Percentiles rank a stretch among this genome's conserved stretches.
Evolutionary conservation across 1,284 basidiomycete species (phyloP).

Genomic region (Coniferiporia weirii): DNA sequence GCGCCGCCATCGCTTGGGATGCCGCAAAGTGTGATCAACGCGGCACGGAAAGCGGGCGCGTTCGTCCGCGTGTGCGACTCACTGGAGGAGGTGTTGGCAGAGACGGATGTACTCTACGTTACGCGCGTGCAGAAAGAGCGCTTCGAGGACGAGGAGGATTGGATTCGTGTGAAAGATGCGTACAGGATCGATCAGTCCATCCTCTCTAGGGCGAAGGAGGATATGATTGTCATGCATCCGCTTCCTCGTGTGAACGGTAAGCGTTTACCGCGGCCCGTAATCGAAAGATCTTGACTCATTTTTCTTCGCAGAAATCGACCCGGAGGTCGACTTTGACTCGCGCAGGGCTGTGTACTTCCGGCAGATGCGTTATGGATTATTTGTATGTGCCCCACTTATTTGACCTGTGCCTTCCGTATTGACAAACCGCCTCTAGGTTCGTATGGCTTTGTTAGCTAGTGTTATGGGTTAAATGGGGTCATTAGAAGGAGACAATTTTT

Average conservation of each 20-base stretch:
- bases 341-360: constrained; percentile 96
- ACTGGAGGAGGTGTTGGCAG: constrained; percentile 84
- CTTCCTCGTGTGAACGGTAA: constrained; percentile 86
- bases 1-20: constrained; percentile 87
- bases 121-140: constrained; percentile 96
- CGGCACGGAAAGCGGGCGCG: constrained; percentile 80
- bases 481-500: neutral
- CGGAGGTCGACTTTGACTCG: constrained; percentile 96
- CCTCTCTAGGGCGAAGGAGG: constrained; percentile 86
- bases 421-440: constrained; percentile 42
- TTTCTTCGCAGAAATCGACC: constrained; percentile 76
- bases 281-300: constrained; percentile 8
- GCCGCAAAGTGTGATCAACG: constrained; percentile 83
- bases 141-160: constrained; percentile 79
- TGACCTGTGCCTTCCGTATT: neutral
- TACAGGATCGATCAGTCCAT: constrained; percentile 95
- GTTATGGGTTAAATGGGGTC: constrained; percentile 44
- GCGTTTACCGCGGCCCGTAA: neutral
- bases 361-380: constrained; percentile 97
- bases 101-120: constrained; percentile 97
- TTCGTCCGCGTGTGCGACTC: constrained; percentile 77
- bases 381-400: constrained; percentile 53
- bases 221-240: constrained; percentile 99
- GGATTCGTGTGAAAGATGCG: constrained; percentile 87
- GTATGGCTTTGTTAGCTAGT: constrained; percentile 72